Percentiles rank a stretch among this genome's conserved stretches.
phyloP scores from a whole-genome alignment of 1,139 yeast genomes.

The Hyphopichia buzzinii region DNA sequence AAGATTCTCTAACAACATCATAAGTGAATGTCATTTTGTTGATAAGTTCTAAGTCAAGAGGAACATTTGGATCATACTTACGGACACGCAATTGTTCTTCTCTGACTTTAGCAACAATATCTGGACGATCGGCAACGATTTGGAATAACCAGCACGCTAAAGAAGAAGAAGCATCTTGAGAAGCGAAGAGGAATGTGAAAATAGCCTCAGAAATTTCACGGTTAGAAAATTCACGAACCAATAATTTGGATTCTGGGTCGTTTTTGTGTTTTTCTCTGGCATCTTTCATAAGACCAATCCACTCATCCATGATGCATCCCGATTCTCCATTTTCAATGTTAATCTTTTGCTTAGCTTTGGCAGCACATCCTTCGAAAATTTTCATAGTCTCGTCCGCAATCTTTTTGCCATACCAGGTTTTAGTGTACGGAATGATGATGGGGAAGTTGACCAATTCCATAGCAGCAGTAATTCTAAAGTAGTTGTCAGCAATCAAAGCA shows the following conservation, averaged over 20 bases:
- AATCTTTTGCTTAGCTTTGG: conserved; percentile 75
- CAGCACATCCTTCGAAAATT: conserved; percentile 85
- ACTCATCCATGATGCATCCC: conserved; percentile 89
- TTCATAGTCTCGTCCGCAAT: conserved; percentile 94
- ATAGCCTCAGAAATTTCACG: conserved; percentile 93
- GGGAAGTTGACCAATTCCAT: conserved; percentile 97
- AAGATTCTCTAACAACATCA: conserved; percentile 86
- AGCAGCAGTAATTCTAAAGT: conserved; percentile 89
- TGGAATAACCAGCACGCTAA: conserved; percentile 98
- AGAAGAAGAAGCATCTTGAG: conserved; percentile 98
- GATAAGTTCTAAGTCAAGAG: conserved; percentile 67
- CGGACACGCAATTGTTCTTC: conserved; percentile 88
- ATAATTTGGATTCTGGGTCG: conserved; percentile 50
- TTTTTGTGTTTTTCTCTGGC: conserved; percentile 56
- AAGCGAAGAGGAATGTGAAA: conserved; percentile 93
- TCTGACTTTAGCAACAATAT: conserved; percentile 76
- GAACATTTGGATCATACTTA: conserved; percentile 64
- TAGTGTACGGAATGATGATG: conserved; percentile 89
- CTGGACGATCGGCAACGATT: conserved; percentile 92
- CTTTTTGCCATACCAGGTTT: conserved; percentile 95
- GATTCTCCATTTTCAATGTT: conserved; percentile 72
- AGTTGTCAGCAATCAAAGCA: conserved; percentile 83
- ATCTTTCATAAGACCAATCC: conserved; percentile 83
- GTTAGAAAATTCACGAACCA: conserved; percentile 81
- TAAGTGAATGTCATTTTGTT: conserved; percentile 84